These are phyloP conservation scores for Paxillus rubicundulus DNA, from an alignment of 768 basidiomycete species.

Conservation along the genomic window DNA sequence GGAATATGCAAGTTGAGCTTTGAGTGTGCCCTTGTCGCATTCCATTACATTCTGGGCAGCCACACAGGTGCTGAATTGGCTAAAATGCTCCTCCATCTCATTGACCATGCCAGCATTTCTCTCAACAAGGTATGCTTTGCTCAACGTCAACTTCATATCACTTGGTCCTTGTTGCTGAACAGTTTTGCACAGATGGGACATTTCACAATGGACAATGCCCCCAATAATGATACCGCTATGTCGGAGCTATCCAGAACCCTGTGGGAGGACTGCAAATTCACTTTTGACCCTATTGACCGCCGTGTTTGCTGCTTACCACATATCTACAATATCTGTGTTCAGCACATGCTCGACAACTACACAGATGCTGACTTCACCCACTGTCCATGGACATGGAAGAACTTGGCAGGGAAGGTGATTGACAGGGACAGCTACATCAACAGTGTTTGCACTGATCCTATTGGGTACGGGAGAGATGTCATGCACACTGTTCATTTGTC, in stretches of 20 bases:
- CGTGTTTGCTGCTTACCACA: slow-evolving; percentile 22
- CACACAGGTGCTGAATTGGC: neutral
- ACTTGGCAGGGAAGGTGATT: no score
- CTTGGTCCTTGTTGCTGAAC: slow-evolving; percentile 4
- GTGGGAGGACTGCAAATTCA: slow-evolving; percentile 1
- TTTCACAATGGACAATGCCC: slow-evolving; percentile 15
- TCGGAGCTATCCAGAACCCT: neutral
- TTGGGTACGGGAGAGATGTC: neutral
- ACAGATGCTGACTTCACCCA: neutral
- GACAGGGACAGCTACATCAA: no score
- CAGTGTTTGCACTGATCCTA: neutral
- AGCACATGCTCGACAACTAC: slow-evolving; percentile 11
- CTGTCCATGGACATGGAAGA: neutral
- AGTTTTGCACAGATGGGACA: slow-evolving; percentile 11
- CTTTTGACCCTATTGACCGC: slow-evolving; percentile 10
- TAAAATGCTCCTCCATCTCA: neutral
- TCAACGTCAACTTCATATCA: neutral
- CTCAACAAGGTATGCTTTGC: slow-evolving; percentile 1
- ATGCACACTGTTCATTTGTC: neutral
- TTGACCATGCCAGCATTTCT: slow-evolving; percentile 4
- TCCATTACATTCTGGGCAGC: no score
- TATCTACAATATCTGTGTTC: slow-evolving; percentile 15
- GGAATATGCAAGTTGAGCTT: no score
- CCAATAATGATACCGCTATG: slow-evolving; percentile 5
- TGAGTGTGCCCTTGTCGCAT: no score